Base-by-base conservation (phyloP, 2,329 filamentous ascomycete species). In the Claviceps africana region DNA sequence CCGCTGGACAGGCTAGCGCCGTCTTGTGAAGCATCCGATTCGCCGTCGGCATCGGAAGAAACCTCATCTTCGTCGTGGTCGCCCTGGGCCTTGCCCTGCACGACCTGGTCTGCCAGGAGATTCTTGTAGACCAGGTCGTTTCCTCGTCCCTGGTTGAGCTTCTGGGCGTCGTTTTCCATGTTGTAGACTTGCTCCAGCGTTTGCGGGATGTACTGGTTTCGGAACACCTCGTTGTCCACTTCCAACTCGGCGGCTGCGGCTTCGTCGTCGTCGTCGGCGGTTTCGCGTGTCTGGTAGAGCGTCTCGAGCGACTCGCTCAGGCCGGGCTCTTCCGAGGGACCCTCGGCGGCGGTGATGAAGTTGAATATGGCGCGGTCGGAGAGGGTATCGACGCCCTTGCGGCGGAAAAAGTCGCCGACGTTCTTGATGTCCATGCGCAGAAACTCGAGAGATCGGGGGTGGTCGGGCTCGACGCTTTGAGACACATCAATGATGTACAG, bases 381-480 rank as follows among this genome's bases (percentile, higher is more conserved):
- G 3, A 98, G 74, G 0, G 81, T 85, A 55, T 94, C 82, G 2
- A 97, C 88, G 42, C 85, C 85, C 65, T 95, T 85, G 21, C 86
- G 79, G 31, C 82, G 76, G 79, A 97, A 98, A 70, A 95, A 98
- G 66, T 95, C 88, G 22, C 82, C 85, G 1, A 95, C 82, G 64
- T 98, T 98, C 75, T 96, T 97, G 69, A 98, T 89, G 64, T 98
- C 93, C 90, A 96, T 97, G 35, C 93, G 83, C 60, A 98, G 69
- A 64, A 98, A 98, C 65, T 97, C 91, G 31, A 95, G 76, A 2
- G 87, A 91, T 53, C 88, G 80, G 0, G 93, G 93, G 67, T 98
- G 93, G 60, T 97, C 91, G 59, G 94, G 90, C 72, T 97, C 94
- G 21, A 98, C 93, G 63, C 86, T 93, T 71, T 98, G 93, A 52